Percentiles rank a stretch among this genome's conserved stretches.
Evolutionary conservation across 2,329 filamentous ascomycete species (phyloP).

Genomic region (Ophiostoma perfectum): DNA sequence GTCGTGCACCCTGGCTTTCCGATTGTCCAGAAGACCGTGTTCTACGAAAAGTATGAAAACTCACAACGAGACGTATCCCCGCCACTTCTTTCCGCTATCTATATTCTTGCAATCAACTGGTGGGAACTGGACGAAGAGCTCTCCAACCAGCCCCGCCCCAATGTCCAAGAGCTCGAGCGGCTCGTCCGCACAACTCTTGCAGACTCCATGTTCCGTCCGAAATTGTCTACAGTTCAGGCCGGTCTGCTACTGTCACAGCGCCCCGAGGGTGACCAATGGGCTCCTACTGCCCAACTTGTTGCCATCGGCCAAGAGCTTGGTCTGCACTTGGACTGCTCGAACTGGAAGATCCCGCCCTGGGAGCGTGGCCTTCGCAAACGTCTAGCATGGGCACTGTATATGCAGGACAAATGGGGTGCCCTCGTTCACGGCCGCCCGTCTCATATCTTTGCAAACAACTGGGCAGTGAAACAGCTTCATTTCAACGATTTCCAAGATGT

Average conservation of each 20-base stretch:
- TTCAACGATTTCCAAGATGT: constrained; percentile 68
- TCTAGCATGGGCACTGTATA: constrained; percentile 59
- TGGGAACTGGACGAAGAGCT: constrained; percentile 54
- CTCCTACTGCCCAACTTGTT: constrained; percentile 50
- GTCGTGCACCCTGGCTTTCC: constrained; percentile 56
- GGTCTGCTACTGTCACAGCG: constrained; percentile 50
- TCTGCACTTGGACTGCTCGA: constrained; percentile 55
- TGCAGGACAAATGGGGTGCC: constrained; percentile 72
- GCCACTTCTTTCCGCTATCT: constrained; percentile 54
- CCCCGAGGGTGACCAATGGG: constrained; percentile 43
- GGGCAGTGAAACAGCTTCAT: constrained; percentile 66
- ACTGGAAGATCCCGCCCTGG: constrained; percentile 59
- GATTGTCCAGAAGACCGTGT: constrained; percentile 56
- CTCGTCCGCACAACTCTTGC: constrained; percentile 39
- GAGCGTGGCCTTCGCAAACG: constrained; percentile 57
- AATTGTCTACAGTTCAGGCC: constrained; percentile 51
- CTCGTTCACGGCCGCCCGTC: constrained; percentile 80
- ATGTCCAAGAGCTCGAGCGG: constrained; percentile 35
- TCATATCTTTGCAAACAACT: constrained; percentile 63
- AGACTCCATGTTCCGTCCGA: constrained; percentile 47
- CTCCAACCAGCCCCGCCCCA: constrained; percentile 40
- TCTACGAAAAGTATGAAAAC: constrained; percentile 55
- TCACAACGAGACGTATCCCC: constrained; percentile 55
- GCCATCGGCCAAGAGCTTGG: constrained; percentile 54
- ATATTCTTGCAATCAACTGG: constrained; percentile 58